Evolutionary conservation across 805 yeast species (phyloP).

Genomic region (Metschnikowia amazonensis): DNA sequence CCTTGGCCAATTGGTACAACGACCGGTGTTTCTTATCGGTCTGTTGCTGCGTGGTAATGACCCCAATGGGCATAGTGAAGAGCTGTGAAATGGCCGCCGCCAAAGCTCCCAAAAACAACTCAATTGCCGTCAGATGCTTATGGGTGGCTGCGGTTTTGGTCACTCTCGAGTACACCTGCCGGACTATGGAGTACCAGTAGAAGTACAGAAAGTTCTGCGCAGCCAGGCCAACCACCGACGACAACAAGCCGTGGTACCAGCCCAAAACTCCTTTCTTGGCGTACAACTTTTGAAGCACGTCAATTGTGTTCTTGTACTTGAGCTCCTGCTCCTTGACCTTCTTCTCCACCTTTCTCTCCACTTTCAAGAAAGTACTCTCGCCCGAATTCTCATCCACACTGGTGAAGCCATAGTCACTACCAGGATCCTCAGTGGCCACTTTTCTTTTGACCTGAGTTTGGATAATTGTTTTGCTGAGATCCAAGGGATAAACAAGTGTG

Average conservation of each 20-base stretch:
- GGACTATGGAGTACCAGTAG: constrained; percentile 79
- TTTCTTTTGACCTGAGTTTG: constrained; percentile 58
- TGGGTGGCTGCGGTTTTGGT: constrained; percentile 34
- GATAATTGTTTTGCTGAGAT: constrained; percentile 68
- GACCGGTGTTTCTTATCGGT: constrained; percentile 42
- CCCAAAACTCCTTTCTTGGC: constrained; percentile 60
- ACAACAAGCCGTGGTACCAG: constrained; percentile 67
- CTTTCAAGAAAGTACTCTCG: constrained; percentile 19
- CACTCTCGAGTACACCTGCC: constrained; percentile 48
- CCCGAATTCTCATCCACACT: constrained; percentile 8
- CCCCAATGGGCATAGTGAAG: constrained; percentile 77
- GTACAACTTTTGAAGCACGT: constrained; percentile 59
- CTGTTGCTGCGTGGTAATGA: constrained; percentile 61
- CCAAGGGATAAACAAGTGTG: constrained; percentile 75
- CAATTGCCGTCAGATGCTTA: constrained; percentile 55
- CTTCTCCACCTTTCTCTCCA: constrained; percentile 11
- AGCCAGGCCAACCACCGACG: constrained; percentile 67
- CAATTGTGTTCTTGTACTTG: constrained; percentile 54
- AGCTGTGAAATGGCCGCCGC: constrained; percentile 82
- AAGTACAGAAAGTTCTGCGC: constrained; percentile 79
- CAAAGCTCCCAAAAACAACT: constrained; percentile 67
- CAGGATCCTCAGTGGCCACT: neutral
- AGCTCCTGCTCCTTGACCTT: constrained; percentile 21
- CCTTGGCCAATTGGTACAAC: constrained; percentile 34
- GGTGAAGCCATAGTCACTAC: constrained; percentile 5